Evolutionary conservation across 2,329 filamentous ascomycete genomes (phyloP).

Genomic region (Colletotrichum magnum): DNA sequence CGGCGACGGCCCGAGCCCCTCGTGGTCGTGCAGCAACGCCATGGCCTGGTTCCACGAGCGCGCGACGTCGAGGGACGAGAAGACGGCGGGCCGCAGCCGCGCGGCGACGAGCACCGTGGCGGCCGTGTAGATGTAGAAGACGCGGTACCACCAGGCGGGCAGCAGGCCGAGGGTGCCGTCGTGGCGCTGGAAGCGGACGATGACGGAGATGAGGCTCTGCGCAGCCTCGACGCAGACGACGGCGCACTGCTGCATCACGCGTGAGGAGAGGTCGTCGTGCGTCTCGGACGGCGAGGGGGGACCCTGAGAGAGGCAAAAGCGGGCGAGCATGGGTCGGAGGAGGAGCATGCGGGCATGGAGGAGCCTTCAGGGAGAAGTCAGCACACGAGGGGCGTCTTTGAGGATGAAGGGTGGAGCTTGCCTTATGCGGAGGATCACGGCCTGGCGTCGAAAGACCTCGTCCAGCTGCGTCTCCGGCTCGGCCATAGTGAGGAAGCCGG

Average conservation of each 20-base stretch:
- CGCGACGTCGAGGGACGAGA: conserved; percentile 45
- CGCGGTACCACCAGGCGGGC: conserved; percentile 57
- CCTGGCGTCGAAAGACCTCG: conserved; percentile 49
- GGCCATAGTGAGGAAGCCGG: conserved; percentile 45
- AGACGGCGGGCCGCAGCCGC: conserved; percentile 51
- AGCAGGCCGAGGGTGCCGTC: conserved; percentile 52
- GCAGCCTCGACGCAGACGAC: conserved; percentile 52
- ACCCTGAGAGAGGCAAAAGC: conserved; percentile 49
- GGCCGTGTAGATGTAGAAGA: conserved; percentile 55
- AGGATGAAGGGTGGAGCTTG: conserved; percentile 29
- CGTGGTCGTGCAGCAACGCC: conserved; percentile 50
- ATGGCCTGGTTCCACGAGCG: conserved; percentile 52
- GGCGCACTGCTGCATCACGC: conserved; percentile 51
- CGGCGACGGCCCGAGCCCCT: conserved; percentile 51
- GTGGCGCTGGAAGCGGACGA: conserved; percentile 48
- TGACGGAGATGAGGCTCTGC: conserved; percentile 49
- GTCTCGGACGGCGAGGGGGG: conserved; percentile 27
- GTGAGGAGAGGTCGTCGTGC: conserved; percentile 45
- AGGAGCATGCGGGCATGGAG: conserved; percentile 53
- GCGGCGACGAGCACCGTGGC: conserved; percentile 54
- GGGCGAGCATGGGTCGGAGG: conserved; percentile 49
- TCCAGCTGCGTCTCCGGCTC: conserved; percentile 38
- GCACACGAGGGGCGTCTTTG: background rate
- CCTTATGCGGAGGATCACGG: conserved; percentile 52
- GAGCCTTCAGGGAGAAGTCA: conserved; percentile 41